phyloP scores from a whole-genome alignment of 306 rosid genomes.

The Corylus americana region DNA sequence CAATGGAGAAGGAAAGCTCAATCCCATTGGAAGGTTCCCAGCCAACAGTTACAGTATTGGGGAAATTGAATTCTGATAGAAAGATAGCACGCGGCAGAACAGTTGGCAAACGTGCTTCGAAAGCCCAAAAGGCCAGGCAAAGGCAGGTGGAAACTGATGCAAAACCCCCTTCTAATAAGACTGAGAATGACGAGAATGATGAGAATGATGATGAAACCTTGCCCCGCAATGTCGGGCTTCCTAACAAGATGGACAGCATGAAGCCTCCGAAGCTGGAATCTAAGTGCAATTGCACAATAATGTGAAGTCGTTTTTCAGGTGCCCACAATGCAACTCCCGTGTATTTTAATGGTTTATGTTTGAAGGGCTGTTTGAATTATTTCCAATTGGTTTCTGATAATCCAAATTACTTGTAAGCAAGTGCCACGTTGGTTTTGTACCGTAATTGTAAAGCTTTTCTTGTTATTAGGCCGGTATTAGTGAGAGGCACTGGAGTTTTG shows the following conservation, averaged over 20 bases:
- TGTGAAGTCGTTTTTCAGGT: slow-evolving; percentile 54
- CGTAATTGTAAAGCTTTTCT: slow-evolving; percentile 67
- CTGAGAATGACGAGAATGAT: slow-evolving; percentile 45
- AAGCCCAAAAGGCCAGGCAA: slow-evolving; percentile 62
- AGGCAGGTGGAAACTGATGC: slow-evolving; percentile 51
- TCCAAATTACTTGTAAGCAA: slow-evolving; percentile 58
- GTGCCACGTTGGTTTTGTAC: slow-evolving; percentile 55
- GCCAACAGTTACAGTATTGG: slow-evolving; percentile 75
- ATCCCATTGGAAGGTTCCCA: slow-evolving; percentile 62
- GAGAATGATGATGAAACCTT: slow-evolving; percentile 60
- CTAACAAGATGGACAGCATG: slow-evolving; percentile 67
- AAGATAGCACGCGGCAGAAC: slow-evolving; percentile 54
- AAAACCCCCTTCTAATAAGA: slow-evolving; percentile 42
- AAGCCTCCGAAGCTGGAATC: slow-evolving; percentile 90
- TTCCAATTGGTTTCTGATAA: slow-evolving; percentile 49
- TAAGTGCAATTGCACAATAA: slow-evolving; percentile 94
- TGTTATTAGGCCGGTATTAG: slow-evolving; percentile 44
- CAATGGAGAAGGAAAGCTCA: slow-evolving; percentile 68
- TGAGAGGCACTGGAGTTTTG: slow-evolving; percentile 47
- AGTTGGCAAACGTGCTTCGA: slow-evolving; percentile 43
- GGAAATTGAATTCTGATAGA: slow-evolving; percentile 52
- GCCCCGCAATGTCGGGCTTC: slow-evolving; percentile 54
- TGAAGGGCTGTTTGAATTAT: slow-evolving; percentile 48
- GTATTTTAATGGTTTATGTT: slow-evolving; percentile 28
- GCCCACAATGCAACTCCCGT: slow-evolving; percentile 29